These are phyloP conservation scores for Plasmodium inui DNA, from an alignment of 169 alveolate genomes.

Conservation along the genomic window DNA sequence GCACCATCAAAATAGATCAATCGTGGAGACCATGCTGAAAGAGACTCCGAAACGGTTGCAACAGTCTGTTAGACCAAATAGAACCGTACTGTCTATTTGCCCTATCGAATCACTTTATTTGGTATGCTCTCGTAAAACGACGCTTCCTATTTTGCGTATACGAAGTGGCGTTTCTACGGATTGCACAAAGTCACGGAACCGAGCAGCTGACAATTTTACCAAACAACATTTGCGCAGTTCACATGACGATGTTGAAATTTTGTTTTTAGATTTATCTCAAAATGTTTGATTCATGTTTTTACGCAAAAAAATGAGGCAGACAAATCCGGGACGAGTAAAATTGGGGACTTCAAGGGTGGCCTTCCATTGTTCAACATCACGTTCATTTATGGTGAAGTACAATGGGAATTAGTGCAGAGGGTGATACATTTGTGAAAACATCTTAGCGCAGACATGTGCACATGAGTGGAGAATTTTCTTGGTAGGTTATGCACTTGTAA, in stretches of 20 bases:
- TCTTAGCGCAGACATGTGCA: background rate
- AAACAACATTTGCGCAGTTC: background rate
- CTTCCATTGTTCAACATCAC: background rate
- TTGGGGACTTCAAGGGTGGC: background rate
- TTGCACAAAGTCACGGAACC: background rate
- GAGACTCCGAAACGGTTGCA: background rate
- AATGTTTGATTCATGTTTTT: background rate
- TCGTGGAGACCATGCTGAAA: background rate
- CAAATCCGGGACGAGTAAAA: background rate
- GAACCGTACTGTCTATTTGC: background rate
- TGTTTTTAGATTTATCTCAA: background rate
- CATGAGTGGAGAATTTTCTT: background rate
- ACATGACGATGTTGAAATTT: background rate
- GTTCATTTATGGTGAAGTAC: background rate
- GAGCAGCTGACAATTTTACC: background rate
- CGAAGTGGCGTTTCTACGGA: background rate
- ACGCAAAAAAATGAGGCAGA: background rate
- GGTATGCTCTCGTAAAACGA: background rate
- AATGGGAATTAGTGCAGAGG: background rate
- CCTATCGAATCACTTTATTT: background rate
- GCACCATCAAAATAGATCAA: background rate
- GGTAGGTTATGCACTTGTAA: background rate
- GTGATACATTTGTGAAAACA: background rate
- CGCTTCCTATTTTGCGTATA: background rate
- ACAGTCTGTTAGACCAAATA: background rate